Conservation (phyloP, 192 early-diverging fungal genomes). For the Thoreauomyces humboldtii region DNA sequence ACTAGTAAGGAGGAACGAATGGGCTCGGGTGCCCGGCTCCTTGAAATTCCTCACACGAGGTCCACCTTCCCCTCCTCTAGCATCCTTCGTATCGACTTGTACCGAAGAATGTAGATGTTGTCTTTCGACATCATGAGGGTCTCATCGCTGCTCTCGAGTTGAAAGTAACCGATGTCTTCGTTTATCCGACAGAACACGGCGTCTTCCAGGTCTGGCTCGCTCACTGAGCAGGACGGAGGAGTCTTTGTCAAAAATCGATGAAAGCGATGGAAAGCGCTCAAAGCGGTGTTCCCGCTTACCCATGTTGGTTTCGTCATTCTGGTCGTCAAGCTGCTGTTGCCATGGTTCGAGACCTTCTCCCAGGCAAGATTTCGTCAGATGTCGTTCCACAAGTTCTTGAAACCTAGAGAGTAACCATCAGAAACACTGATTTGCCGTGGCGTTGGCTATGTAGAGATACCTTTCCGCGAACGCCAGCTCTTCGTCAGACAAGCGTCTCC, state of each 20-base stretch:
- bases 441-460: slow-evolving; percentile 13
- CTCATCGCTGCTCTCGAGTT: slow-evolving; percentile 40
- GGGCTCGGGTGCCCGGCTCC: too few relatives aligned
- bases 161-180: slow-evolving; percentile 51
- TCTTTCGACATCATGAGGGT: slow-evolving; percentile 31
- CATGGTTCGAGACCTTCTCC: slow-evolving; percentile 44
- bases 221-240: too few relatives aligned
- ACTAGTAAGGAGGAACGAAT: too few relatives aligned
- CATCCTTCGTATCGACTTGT: slow-evolving; percentile 42
- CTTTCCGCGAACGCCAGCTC: slow-evolving; percentile 41
- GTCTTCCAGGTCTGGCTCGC: slow-evolving; percentile 52
- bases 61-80: slow-evolving; percentile 46
- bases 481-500: slow-evolving; percentile 43
- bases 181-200: slow-evolving; percentile 60
- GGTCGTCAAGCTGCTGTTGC: too few relatives aligned
- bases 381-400: slow-evolving; percentile 44
- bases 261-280: too few relatives aligned
- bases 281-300: too few relatives aligned
- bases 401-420: slow-evolving; percentile 36
- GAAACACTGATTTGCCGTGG: neutral
- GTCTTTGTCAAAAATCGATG: too few relatives aligned
- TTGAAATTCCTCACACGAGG: slow-evolving; percentile 47
- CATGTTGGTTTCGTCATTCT: neutral
- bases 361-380: slow-evolving; percentile 50
- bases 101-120: slow-evolving; percentile 57